These are phyloP conservation scores for Fusarium fracticaudum DNA, from an alignment of 2,329 filamentous ascomycete genomes.

Conservation along the genomic window DNA sequence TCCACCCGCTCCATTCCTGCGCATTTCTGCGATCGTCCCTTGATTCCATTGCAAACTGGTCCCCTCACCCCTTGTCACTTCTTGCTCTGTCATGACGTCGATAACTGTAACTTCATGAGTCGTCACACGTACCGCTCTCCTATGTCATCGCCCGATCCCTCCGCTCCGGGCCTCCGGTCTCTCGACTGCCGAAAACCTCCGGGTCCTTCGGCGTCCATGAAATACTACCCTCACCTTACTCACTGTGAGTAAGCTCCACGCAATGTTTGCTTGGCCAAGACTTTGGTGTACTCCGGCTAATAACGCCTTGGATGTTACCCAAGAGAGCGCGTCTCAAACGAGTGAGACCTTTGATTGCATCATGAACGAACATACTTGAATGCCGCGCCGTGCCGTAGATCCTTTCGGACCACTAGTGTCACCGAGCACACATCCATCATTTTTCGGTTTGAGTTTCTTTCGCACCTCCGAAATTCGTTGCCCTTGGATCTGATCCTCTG, in stretches of 20 bases:
- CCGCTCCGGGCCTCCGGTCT: slow-evolving; percentile 30
- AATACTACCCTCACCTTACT: background rate
- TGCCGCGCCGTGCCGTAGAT: slow-evolving; percentile 6
- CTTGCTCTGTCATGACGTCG: slow-evolving; percentile 24
- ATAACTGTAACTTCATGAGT: background rate
- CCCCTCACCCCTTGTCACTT: slow-evolving; percentile 12
- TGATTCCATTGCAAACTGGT: slow-evolving; percentile 10
- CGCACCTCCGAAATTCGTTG: background rate
- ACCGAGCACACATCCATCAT: slow-evolving; percentile 17
- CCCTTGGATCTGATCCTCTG: slow-evolving; percentile 32
- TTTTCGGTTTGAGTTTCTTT: background rate
- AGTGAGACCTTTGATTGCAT: slow-evolving; percentile 1
- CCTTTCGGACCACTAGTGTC: slow-evolving; percentile 12
- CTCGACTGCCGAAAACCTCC: slow-evolving; percentile 19
- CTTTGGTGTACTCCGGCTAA: background rate
- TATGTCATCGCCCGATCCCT: slow-evolving; percentile 21
- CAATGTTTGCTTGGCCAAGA: background rate
- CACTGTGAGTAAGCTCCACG: background rate
- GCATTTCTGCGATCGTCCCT: slow-evolving; percentile 30
- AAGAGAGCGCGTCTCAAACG: background rate
- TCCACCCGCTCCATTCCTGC: slow-evolving; percentile 36
- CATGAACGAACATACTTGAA: background rate
- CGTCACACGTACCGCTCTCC: slow-evolving; percentile 12
- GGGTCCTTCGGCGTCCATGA: background rate
- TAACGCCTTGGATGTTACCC: background rate